These are phyloP conservation scores for Aureobasidium sp. DNA, from an alignment of 2,329 filamentous ascomycete species.

Conservation along the genomic window DNA sequence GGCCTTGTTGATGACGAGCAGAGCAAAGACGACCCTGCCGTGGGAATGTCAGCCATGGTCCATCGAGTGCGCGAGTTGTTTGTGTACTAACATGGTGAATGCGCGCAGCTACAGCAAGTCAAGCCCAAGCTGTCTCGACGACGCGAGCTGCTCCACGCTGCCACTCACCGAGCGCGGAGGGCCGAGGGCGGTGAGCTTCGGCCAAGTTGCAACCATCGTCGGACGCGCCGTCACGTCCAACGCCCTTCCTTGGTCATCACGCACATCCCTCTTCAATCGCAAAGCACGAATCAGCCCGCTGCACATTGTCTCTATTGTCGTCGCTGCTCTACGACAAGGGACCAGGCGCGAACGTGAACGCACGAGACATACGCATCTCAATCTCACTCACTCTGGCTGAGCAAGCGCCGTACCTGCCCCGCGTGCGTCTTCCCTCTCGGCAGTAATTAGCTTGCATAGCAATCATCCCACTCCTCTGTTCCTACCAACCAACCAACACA, in stretches of 20 bases:
- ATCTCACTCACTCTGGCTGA: neutral
- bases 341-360: neutral
- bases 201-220: neutral
- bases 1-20: slow-evolving; percentile 98
- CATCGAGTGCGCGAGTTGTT: no score
- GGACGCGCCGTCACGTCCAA: neutral
- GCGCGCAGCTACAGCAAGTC: neutral
- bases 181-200: no score
- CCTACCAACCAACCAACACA: neutral
- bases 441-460: neutral
- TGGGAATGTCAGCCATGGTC: neutral
- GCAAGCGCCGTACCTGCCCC: neutral
- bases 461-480: neutral
- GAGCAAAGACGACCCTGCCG: slow-evolving; percentile 79
- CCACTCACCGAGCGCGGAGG: no score
- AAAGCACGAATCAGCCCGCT: neutral
- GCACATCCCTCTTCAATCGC: neutral
- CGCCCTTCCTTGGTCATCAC: neutral
- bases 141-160: no score
- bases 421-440: neutral
- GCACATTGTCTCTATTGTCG: neutral
- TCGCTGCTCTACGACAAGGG: neutral
- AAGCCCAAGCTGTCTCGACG: neutral
- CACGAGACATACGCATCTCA: neutral
- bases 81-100: neutral